Evolutionary conservation across 129 eudicot genomes (phyloP).

Genomic region (Oenanthe sinensis): DNA sequence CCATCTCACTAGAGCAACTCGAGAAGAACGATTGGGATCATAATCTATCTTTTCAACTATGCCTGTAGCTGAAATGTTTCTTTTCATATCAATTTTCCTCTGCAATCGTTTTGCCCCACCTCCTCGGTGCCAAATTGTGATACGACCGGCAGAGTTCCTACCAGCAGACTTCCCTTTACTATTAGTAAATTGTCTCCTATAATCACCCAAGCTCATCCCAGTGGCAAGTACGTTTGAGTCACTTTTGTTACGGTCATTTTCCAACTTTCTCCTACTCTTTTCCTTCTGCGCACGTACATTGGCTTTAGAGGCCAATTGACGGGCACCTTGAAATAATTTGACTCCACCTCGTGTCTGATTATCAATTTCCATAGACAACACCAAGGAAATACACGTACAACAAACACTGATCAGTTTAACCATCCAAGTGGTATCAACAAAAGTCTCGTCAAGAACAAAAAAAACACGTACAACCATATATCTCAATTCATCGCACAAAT

Average conservation of each 20-base stretch:
- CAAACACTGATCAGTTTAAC: background rate
- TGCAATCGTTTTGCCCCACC: conserved; percentile 59
- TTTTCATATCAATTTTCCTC: conserved; percentile 44
- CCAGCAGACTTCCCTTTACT: conserved; percentile 48
- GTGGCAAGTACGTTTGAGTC: background rate
- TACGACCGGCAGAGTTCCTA: conserved; percentile 50
- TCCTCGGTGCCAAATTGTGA: conserved; percentile 48
- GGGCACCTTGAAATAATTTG: conserved; percentile 2
- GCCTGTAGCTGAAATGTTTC: conserved; percentile 48
- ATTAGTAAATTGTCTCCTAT: conserved; percentile 12
- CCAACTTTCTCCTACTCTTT: background rate
- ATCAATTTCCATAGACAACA: background rate
- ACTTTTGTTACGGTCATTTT: background rate
- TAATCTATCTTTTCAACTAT: conserved; percentile 56
- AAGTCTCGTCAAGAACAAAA: background rate
- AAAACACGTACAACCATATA: background rate
- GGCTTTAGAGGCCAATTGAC: conserved; percentile 8
- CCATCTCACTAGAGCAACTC: conserved; percentile 61
- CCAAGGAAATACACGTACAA: background rate
- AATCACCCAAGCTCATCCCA: conserved; percentile 7
- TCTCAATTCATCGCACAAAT: background rate
- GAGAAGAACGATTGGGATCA: conserved; percentile 61
- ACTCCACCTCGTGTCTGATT: background rate
- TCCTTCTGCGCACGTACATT: background rate
- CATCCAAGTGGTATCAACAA: background rate